These are phyloP conservation scores for Xylariaceae sp. DNA, from an alignment of 2,329 filamentous ascomycete genomes.

Conservation along the genomic window DNA sequence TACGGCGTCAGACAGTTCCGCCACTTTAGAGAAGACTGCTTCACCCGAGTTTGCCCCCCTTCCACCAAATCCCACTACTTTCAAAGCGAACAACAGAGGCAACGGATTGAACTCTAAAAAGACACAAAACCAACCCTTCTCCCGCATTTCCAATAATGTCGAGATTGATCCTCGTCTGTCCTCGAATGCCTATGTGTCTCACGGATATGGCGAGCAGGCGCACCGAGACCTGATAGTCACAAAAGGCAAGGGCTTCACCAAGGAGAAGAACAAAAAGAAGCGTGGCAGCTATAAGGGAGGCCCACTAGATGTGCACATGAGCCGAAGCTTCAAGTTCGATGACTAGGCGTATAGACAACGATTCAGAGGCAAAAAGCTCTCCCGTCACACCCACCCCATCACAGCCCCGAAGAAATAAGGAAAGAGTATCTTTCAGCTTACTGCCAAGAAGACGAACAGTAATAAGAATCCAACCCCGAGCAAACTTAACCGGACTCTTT, in stretches of 20 bases:
- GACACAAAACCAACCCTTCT: constrained; percentile 74
- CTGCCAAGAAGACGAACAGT: background rate
- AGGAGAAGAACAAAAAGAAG: constrained; percentile 99
- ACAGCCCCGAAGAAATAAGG: constrained; percentile 13
- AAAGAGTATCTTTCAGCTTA: background rate
- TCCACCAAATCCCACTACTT: constrained; percentile 56
- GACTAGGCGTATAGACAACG: constrained; percentile 60
- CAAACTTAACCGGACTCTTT: constrained; percentile 15
- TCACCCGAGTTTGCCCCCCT: constrained; percentile 61
- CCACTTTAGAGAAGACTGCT: constrained; percentile 58
- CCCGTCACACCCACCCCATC: constrained; percentile 2
- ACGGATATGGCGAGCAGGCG: constrained; percentile 89
- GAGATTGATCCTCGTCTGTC: constrained; percentile 71
- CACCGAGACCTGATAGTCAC: constrained; percentile 89
- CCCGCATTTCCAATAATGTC: constrained; percentile 73
- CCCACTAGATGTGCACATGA: constrained; percentile 79
- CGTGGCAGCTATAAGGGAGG: constrained; percentile 90
- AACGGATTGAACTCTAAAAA: constrained; percentile 48
- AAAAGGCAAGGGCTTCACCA: constrained; percentile 95
- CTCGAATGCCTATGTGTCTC: constrained; percentile 82
- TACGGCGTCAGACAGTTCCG: constrained; percentile 49
- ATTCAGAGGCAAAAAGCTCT: background rate
- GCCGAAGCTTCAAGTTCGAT: constrained; percentile 93
- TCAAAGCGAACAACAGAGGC: constrained; percentile 50
- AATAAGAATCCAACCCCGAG: background rate